Conservation (phyloP, 1,139 yeast genomes). For the Kodamaea sp. region DNA sequence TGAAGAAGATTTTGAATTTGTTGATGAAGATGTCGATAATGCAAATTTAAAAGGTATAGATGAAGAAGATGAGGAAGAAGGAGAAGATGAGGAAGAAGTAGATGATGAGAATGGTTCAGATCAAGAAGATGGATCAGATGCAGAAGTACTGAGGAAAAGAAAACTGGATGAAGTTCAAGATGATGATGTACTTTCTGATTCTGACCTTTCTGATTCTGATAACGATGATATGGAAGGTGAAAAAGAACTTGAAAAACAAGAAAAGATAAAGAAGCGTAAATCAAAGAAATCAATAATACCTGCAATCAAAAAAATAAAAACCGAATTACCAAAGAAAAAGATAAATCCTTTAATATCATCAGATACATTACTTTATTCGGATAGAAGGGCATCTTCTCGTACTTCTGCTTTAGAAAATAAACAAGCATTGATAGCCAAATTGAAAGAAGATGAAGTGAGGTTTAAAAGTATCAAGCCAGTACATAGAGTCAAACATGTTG, state of each 20-base stretch:
- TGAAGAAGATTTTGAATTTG: slow-evolving; percentile 77
- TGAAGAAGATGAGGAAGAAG: slow-evolving; percentile 28
- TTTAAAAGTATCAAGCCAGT: slow-evolving; percentile 49
- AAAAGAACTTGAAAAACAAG: slow-evolving; percentile 54
- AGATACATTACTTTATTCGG: slow-evolving; percentile 45
- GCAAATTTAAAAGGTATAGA: slow-evolving; percentile 20
- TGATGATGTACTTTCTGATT: slow-evolving; percentile 52
- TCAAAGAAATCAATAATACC: slow-evolving; percentile 41
- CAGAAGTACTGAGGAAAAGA: slow-evolving; percentile 17
- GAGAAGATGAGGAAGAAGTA: slow-evolving; percentile 20
- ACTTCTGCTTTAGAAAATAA: slow-evolving; percentile 76
- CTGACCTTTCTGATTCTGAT: slow-evolving; percentile 48
- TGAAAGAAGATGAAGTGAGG: slow-evolving; percentile 68
- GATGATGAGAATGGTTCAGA: slow-evolving; percentile 10
- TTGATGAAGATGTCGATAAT: slow-evolving; percentile 29
- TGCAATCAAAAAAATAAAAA: slow-evolving; percentile 38
- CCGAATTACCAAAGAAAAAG: slow-evolving; percentile 19
- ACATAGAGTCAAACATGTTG: slow-evolving; percentile 41
- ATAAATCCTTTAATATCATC: slow-evolving; percentile 28
- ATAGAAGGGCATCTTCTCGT: slow-evolving; percentile 75
- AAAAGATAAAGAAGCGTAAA: slow-evolving; percentile 39
- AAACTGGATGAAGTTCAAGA: slow-evolving; percentile 11
- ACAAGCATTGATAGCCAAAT: slow-evolving; percentile 68
- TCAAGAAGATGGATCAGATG: slow-evolving; percentile 19
- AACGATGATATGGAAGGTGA: slow-evolving; percentile 68